A percentile compares a stretch with the other conserved stretches of the same genome.
Conservation (phyloP, 2,329 filamentous ascomycete genomes). For the Cordyceps javanica region DNA sequence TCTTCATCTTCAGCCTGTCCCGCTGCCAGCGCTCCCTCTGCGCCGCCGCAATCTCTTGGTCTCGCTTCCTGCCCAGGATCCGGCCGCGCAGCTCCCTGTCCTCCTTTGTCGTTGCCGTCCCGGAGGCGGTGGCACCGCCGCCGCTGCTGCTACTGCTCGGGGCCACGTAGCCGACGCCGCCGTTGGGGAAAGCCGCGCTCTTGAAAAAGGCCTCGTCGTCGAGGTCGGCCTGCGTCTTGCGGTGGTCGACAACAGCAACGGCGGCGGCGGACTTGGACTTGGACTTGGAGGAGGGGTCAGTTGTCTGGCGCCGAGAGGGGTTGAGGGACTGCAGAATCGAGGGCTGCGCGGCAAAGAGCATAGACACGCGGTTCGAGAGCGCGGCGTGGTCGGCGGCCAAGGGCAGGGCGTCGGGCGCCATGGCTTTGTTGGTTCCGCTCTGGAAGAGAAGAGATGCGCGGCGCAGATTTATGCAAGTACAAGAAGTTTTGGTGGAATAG, state of each 20-base stretch:
- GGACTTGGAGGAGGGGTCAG: constrained; percentile 10
- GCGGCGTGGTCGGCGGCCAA: constrained; percentile 32
- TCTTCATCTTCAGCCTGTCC: constrained; percentile 20
- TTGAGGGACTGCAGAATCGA: constrained; percentile 26
- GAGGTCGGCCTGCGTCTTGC: constrained; percentile 15
- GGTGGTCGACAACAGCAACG: not conserved
- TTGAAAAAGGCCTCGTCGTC: constrained; percentile 23
- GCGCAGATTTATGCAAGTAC: too few relatives aligned
- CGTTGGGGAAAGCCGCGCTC: constrained; percentile 24
- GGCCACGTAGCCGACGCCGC: constrained; percentile 35
- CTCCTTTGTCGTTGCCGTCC: constrained; percentile 19
- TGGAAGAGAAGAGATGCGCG: too few relatives aligned
- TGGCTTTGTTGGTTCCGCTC: not conserved
- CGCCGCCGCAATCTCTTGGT: constrained; percentile 6
- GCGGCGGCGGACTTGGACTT: not conserved
- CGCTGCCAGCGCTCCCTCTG: constrained; percentile 16
- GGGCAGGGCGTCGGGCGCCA: constrained; percentile 24
- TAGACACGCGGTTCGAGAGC: constrained; percentile 36
- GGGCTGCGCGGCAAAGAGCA: constrained; percentile 30
- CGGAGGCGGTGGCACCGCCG: constrained; percentile 22
- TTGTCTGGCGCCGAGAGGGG: constrained; percentile 9
- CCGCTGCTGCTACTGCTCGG: constrained; percentile 38
- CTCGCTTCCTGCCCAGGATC: constrained; percentile 23
- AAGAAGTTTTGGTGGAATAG: too few relatives aligned
- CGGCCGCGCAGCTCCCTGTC: constrained; percentile 27